Percentiles rank a stretch among this genome's conserved stretches.
Conservation (phyloP, 352 stramenopile species). For the Phytopythium mirpurense region DNA sequence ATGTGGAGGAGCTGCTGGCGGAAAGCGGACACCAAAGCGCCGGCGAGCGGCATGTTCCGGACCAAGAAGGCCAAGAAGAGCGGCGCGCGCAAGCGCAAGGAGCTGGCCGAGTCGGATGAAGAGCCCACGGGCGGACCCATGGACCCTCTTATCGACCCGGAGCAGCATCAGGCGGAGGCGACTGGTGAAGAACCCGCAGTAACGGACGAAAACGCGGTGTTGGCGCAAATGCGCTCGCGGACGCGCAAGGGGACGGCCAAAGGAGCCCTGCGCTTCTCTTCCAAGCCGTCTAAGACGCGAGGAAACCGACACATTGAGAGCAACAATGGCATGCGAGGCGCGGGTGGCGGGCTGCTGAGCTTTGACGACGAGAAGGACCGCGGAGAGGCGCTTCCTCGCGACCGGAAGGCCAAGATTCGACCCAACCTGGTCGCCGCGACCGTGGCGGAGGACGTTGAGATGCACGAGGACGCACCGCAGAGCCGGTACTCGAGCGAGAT, state of each 20-base stretch:
- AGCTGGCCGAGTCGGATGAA: slow-evolving; percentile 11
- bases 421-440: slow-evolving; percentile 42
- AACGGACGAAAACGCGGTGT: slow-evolving; percentile 14
- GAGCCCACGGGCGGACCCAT: not conserved
- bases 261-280: slow-evolving; percentile 35
- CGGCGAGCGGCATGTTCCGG: slow-evolving; percentile 26
- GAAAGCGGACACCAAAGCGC: not conserved
- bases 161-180: not conserved
- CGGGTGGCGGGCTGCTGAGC: slow-evolving; percentile 29
- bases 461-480: slow-evolving; percentile 8
- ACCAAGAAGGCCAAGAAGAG: slow-evolving; percentile 43
- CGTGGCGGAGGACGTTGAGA: slow-evolving; percentile 15
- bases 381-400: not conserved
- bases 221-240: slow-evolving; percentile 32
- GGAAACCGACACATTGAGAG: not conserved
- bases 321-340: not conserved
- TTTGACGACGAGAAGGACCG: slow-evolving; percentile 35
- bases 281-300: slow-evolving; percentile 12
- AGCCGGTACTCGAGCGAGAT: slow-evolving; percentile 52
- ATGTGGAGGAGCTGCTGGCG: no score
- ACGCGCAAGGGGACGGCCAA: slow-evolving; percentile 19
- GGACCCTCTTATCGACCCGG: not conserved
- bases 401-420: slow-evolving; percentile 50
- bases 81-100: slow-evolving; percentile 26
- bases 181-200: slow-evolving; percentile 4